phyloP scores from a whole-genome alignment of 2,329 filamentous ascomycete species.

The Bisporella sp. region DNA sequence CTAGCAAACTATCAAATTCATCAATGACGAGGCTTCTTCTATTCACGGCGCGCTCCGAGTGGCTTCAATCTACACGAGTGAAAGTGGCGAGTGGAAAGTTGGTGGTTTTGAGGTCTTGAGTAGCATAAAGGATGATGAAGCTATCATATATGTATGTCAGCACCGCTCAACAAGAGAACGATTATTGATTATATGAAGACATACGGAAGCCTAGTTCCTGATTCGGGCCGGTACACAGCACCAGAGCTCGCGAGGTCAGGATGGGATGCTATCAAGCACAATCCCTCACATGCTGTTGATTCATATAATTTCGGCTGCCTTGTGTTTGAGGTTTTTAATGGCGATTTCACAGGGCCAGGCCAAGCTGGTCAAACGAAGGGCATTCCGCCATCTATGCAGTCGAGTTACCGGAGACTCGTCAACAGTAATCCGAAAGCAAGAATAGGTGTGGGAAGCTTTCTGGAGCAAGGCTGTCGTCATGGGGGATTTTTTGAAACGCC shows the following conservation, averaged over 20 bases:
- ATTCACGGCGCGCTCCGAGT: constrained; percentile 84
- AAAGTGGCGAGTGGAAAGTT: constrained; percentile 97
- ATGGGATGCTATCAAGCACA: constrained; percentile 87
- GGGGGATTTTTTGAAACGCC: constrained; percentile 91
- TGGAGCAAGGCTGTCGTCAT: constrained; percentile 77
- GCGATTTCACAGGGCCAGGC: constrained; percentile 66
- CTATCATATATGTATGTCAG: constrained; percentile 67
- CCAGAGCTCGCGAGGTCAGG: constrained; percentile 80
- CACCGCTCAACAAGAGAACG: not conserved
- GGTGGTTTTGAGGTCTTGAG: constrained; percentile 91
- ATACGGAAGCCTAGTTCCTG: constrained; percentile 81
- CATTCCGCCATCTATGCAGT: constrained; percentile 81
- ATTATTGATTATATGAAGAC: constrained; percentile 44
- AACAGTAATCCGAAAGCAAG: constrained; percentile 86
- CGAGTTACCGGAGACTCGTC: constrained; percentile 82
- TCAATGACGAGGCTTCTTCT: constrained; percentile 87
- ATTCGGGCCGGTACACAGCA: constrained; percentile 75
- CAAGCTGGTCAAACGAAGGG: constrained; percentile 81
- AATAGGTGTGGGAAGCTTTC: constrained; percentile 74
- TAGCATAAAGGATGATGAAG: constrained; percentile 93
- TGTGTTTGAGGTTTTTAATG: constrained; percentile 89
- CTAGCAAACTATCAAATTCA: constrained; percentile 86
- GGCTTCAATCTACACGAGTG: constrained; percentile 84
- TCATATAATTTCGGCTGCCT: constrained; percentile 80
- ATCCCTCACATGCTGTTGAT: constrained; percentile 75